phyloP scores from a whole-genome alignment of 176 grass and related monocot genomes.

The Panicum miliaceum region DNA sequence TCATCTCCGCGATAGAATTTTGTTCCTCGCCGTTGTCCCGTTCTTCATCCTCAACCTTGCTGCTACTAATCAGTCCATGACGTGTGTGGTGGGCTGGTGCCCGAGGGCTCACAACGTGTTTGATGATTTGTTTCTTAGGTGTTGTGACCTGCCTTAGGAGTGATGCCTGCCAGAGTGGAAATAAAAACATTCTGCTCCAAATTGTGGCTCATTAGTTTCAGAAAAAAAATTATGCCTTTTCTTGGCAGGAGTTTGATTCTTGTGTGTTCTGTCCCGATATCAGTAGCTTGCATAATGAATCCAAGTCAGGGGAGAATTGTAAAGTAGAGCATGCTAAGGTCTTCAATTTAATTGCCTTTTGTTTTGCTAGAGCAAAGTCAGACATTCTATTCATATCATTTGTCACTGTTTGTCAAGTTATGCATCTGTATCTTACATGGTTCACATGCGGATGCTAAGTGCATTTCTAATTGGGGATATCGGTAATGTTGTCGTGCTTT shows the following conservation, averaged over 20 bases:
- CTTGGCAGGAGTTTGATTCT: not conserved
- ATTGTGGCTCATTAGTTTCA: not conserved
- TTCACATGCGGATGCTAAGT: too few species aligned
- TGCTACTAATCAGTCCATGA: not conserved
- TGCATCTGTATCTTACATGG: too few species aligned
- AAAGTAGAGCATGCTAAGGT: not conserved
- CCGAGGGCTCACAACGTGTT: not conserved
- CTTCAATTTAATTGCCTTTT: too few species aligned
- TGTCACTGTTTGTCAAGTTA: too few species aligned
- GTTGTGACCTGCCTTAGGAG: not conserved
- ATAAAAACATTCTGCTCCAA: not conserved
- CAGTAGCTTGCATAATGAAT: not conserved
- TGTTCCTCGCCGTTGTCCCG: not conserved
- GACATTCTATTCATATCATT: too few species aligned
- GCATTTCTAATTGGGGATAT: too few species aligned
- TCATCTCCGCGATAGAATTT: not conserved
- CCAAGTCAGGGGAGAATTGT: not conserved
- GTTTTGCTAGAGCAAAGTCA: too few species aligned
- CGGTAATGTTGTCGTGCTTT: not conserved
- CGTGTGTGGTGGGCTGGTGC: not conserved
- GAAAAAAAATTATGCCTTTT: not conserved
- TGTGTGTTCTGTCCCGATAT: not conserved
- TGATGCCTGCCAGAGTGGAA: not conserved
- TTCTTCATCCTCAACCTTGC: not conserved
- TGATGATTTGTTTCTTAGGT: constrained; percentile 4